Conservation (phyloP, 1,284 basidiomycete species). For the Pseudozyma pruni region DNA sequence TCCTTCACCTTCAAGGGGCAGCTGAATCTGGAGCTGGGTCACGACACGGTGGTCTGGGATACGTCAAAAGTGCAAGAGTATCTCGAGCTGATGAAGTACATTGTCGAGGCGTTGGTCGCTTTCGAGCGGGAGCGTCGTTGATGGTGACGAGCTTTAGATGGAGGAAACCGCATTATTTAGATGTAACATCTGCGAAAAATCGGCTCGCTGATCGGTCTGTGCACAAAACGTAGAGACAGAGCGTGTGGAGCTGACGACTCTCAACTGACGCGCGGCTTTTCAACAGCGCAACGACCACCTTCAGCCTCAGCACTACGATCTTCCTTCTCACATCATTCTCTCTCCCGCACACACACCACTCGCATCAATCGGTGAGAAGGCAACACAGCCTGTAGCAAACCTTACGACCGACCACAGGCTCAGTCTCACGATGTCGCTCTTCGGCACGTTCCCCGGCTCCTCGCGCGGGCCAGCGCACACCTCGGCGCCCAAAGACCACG, state of each 20-base stretch:
- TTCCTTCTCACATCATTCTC: conserved; percentile 3
- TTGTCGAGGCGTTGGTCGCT: conserved; percentile 29
- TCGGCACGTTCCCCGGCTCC: conserved; percentile 44
- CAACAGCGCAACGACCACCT: conserved; percentile 14
- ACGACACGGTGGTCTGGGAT: conserved; percentile 41
- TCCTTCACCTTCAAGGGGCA: conserved; percentile 43
- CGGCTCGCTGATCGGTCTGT: conserved; percentile 47
- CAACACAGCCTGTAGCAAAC: too few relatives aligned
- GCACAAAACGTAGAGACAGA: conserved; percentile 12
- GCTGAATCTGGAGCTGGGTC: conserved; percentile 40
- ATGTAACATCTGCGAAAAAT: conserved; percentile 18
- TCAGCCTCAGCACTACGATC: conserved; percentile 19
- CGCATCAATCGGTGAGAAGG: too few relatives aligned
- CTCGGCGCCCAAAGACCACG: conserved; percentile 37
- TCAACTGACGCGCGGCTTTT: conserved; percentile 10
- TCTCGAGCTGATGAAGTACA: conserved; percentile 30
- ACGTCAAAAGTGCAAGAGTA: conserved; percentile 34
- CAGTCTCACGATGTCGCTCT: conserved; percentile 39
- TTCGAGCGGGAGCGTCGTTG: conserved; percentile 9
- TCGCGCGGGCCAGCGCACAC: conserved; percentile 27
- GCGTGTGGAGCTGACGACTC: conserved; percentile 48
- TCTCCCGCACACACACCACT: neutral
- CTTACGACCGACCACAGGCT: too few relatives aligned
- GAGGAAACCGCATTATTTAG: neutral
- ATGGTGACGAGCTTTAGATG: neutral